These are phyloP conservation scores for Phylloporus sp. DNA, from an alignment of 768 basidiomycete species.

Conservation along the genomic window DNA sequence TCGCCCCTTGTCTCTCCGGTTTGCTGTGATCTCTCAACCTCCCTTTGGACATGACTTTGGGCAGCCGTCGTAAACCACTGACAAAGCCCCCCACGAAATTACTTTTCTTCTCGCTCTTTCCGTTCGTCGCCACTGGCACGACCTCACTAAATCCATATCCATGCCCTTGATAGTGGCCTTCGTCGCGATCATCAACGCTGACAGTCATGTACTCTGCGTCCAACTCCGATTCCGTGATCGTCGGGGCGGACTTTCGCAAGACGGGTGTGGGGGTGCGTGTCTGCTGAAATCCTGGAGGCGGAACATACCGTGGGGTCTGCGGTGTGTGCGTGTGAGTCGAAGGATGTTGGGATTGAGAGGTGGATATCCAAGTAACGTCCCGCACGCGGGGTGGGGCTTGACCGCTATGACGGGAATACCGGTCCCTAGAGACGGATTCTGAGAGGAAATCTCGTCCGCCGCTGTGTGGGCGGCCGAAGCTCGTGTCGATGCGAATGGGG, in stretches of 20 bases:
- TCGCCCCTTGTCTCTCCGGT: constrained; percentile 18
- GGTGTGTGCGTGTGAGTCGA: constrained; percentile 28
- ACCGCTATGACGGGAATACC: constrained; percentile 27
- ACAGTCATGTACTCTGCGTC: constrained; percentile 34
- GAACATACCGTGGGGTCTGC: constrained; percentile 22
- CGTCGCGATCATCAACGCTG: constrained; percentile 22
- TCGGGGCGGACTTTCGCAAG: constrained; percentile 26
- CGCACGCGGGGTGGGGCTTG: constrained; percentile 24
- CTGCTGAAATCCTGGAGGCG: constrained; percentile 18
- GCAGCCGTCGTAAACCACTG: constrained; percentile 27
- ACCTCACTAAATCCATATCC: constrained; percentile 24
- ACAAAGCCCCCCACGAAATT: constrained; percentile 29
- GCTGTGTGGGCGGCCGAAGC: constrained; percentile 25
- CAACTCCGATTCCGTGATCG: constrained; percentile 29
- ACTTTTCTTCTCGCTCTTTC: constrained; percentile 29
- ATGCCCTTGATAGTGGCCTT: constrained; percentile 16
- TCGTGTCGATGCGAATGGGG: constrained; percentile 29
- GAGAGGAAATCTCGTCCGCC: constrained; percentile 24
- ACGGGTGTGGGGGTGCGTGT: constrained; percentile 26
- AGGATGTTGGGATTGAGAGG: constrained; percentile 22
- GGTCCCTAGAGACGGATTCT: constrained; percentile 23
- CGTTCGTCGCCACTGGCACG: constrained; percentile 15
- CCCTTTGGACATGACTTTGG: constrained; percentile 31
- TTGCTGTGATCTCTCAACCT: constrained; percentile 25
- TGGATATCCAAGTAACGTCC: constrained; percentile 32